Evolutionary conservation across 2,329 filamentous ascomycete species (phyloP).

Genomic region (Fusarium lyarnte): DNA sequence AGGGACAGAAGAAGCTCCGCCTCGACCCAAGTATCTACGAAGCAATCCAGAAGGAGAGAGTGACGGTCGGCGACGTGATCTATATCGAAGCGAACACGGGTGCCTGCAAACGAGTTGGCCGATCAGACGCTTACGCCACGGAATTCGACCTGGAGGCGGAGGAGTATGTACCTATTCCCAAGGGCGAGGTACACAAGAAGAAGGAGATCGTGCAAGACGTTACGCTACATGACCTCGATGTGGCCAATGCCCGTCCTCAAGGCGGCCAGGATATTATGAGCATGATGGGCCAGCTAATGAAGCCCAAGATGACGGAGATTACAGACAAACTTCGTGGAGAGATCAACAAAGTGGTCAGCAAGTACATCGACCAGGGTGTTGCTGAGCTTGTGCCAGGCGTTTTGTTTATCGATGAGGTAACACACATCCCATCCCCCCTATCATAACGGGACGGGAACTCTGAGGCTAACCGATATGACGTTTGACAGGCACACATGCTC

Average conservation of each 20-base stretch:
- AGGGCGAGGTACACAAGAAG: conserved; percentile 99
- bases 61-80: conserved; percentile 95
- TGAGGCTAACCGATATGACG: conserved; percentile 33
- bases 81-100: conserved; percentile 99
- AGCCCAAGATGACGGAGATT: conserved; percentile 99
- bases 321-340: conserved; percentile 95
- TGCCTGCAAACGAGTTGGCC: conserved; percentile 94
- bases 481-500: conserved; percentile 91
- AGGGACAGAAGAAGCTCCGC: conserved; percentile 96
- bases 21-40: conserved; percentile 99
- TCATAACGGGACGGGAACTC: conserved; percentile 31
- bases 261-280: conserved; percentile 99
- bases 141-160: conserved; percentile 99
- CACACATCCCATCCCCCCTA: conserved; percentile 8
- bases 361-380: conserved; percentile 98
- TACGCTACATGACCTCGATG: conserved; percentile 94
- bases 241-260: conserved; percentile 94
- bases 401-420: conserved; percentile 97
- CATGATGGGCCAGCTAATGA: conserved; percentile 99
- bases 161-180: conserved; percentile 98
- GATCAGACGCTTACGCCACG: conserved; percentile 96
- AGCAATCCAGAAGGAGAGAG: conserved; percentile 97
- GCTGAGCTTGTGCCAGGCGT: conserved; percentile 98
- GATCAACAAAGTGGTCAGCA: conserved; percentile 99
- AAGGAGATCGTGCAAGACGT: conserved; percentile 99